Percentiles rank a stretch among this genome's conserved stretches.
Conservation (phyloP, 768 basidiomycete genomes). For the Leucocoprinus leucothites region DNA sequence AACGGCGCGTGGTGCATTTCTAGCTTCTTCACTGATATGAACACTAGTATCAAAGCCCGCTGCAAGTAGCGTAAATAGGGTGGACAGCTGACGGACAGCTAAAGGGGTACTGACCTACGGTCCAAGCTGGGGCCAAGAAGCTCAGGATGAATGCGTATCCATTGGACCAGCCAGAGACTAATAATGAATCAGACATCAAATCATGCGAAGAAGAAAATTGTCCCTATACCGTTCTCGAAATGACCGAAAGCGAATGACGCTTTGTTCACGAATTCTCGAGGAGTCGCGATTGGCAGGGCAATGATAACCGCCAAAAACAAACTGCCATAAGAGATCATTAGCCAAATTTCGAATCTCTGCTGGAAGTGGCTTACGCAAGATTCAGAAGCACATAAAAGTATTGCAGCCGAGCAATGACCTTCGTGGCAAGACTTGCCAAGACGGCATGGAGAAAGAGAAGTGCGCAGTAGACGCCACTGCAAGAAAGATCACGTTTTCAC, state of each 20-base stretch:
- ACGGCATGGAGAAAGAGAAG: constrained; percentile 62
- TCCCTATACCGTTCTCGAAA: constrained; percentile 53
- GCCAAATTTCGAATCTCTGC: not conserved
- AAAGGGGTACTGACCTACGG: constrained; percentile 27
- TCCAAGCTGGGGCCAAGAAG: constrained; percentile 40
- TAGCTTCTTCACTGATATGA: constrained; percentile 69
- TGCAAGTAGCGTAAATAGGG: constrained; percentile 7
- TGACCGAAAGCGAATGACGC: constrained; percentile 60
- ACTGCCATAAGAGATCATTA: constrained; percentile 33
- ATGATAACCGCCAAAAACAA: constrained; percentile 66
- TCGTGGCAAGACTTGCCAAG: constrained; percentile 65
- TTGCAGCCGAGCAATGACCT: constrained; percentile 65
- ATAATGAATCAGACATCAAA: not conserved
- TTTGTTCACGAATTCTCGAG: constrained; percentile 53
- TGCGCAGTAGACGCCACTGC: constrained; percentile 61
- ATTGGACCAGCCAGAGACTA: constrained; percentile 44
- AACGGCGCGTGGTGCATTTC: constrained; percentile 65
- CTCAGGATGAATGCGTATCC: constrained; percentile 54
- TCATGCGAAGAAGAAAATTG: not conserved
- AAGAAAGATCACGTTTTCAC: not conserved
- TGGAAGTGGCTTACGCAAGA: constrained; percentile 37
- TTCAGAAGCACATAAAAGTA: constrained; percentile 68
- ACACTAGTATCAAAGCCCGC: constrained; percentile 51
- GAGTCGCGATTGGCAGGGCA: constrained; percentile 62
- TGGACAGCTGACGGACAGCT: not conserved